Evolutionary conservation across 768 basidiomycete species (phyloP).

Genomic region (Hemileccinum impolitum): DNA sequence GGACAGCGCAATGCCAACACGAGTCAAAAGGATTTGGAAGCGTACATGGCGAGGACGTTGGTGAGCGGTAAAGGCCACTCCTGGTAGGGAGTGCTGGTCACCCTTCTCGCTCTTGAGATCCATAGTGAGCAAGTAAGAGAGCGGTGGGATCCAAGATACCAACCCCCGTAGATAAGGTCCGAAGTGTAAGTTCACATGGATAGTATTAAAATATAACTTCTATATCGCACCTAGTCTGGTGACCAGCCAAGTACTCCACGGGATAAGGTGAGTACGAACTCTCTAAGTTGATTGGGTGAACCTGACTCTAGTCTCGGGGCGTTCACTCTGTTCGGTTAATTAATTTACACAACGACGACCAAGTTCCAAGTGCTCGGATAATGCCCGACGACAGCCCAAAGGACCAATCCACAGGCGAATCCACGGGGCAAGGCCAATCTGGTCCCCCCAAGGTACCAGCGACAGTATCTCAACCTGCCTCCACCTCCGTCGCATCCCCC

Average conservation of each 20-base stretch:
- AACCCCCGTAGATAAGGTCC: too few species aligned
- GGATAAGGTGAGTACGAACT: too few species aligned
- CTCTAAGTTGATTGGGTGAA: too few species aligned
- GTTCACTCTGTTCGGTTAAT: too few species aligned
- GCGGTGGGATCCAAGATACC: background rate
- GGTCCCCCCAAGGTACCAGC: background rate
- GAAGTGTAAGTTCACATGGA: too few species aligned
- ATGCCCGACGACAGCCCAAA: constrained; percentile 18
- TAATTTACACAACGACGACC: too few species aligned
- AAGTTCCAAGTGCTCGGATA: too few species aligned
- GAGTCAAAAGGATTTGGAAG: constrained; percentile 5
- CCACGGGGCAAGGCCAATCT: background rate
- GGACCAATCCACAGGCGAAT: background rate
- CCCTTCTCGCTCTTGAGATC: constrained; percentile 13
- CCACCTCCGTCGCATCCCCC: background rate
- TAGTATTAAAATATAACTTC: too few species aligned
- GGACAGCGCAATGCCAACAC: constrained; percentile 4
- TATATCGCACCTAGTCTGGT: too few species aligned
- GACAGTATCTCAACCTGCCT: background rate
- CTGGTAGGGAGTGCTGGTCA: constrained; percentile 6
- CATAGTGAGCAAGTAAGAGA: constrained; percentile 10
- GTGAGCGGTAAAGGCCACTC: background rate
- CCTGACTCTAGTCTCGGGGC: too few species aligned
- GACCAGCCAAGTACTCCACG: too few species aligned
- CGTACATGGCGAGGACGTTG: background rate